A percentile compares a stretch with the other conserved stretches of the same genome.
Conservation (phyloP, 805 yeast species). For the Brettanomyces nanus region DNA sequence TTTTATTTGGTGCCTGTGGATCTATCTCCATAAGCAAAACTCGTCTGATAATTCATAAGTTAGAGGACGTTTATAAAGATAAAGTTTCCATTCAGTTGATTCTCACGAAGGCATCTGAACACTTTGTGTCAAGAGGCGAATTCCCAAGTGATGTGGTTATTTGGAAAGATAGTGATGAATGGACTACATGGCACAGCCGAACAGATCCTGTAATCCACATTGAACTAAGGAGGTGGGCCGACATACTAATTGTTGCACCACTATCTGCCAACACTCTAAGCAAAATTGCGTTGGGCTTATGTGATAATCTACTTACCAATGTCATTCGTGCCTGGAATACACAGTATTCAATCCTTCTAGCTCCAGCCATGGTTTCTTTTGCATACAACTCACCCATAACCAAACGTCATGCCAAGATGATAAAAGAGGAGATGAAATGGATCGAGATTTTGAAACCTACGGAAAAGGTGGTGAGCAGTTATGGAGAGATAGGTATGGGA, state of each 20-base stretch:
- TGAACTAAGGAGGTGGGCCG: constrained; percentile 56
- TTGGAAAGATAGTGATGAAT: constrained; percentile 54
- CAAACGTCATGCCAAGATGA: constrained; percentile 42
- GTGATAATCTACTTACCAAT: constrained; percentile 51
- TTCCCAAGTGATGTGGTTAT: constrained; percentile 38
- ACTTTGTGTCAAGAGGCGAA: constrained; percentile 40
- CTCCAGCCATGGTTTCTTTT: constrained; percentile 55
- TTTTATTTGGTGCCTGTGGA: constrained; percentile 52
- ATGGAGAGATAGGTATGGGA: constrained; percentile 60
- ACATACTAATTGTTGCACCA: constrained; percentile 47
- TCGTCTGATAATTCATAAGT: constrained; percentile 41
- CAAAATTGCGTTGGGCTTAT: constrained; percentile 47
- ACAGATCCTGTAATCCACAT: constrained; percentile 55
- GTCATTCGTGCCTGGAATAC: constrained; percentile 58
- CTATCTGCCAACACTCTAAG: constrained; percentile 50
- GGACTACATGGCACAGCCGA: constrained; percentile 45
- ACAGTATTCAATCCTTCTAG: constrained; percentile 45
- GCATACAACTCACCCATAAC: constrained; percentile 52
- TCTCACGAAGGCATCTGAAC: constrained; percentile 45
- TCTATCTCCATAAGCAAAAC: constrained; percentile 45
- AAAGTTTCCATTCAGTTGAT: constrained; percentile 46
- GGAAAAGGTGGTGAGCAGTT: constrained; percentile 45
- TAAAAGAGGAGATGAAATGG: constrained; percentile 58
- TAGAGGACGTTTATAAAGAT: constrained; percentile 45
- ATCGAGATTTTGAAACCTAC: constrained; percentile 51